phyloP scores from a whole-genome alignment of 176 grass and related monocot species.

The Cymbopogon citratus region DNA sequence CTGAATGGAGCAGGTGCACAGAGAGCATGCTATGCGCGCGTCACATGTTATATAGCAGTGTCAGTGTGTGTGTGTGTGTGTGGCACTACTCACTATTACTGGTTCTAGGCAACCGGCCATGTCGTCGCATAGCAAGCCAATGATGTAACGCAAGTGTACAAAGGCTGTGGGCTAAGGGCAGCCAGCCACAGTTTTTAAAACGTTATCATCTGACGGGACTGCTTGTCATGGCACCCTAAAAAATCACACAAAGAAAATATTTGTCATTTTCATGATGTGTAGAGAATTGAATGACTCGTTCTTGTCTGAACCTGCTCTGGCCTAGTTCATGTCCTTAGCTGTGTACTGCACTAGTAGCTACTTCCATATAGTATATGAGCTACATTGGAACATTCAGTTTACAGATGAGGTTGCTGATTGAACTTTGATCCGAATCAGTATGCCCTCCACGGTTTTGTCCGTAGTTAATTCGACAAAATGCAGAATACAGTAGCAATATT shows the following conservation, averaged over 20 bases:
- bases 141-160: constrained; percentile 13
- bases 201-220: constrained; percentile 31
- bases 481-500: background rate
- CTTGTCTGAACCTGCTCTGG: constrained; percentile 5
- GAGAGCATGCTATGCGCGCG: background rate
- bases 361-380: background rate
- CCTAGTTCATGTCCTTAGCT: background rate
- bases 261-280: constrained; percentile 2
- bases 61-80: background rate
- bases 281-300: background rate
- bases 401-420: background rate
- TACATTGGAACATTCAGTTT: constrained; percentile 6
- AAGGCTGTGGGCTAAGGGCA: background rate
- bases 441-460: background rate
- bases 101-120: background rate
- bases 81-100: background rate
- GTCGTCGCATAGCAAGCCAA: background rate
- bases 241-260: background rate
- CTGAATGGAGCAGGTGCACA: constrained; percentile 19
- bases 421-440: background rate
- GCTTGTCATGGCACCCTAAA: background rate
- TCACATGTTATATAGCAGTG: constrained; percentile 26
- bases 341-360: background rate
- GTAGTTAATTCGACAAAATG: constrained; percentile 1
- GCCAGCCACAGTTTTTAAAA: constrained; percentile 38